Base-by-base conservation (phyloP, 1,284 basidiomycete species). In the Vanrija sp. region DNA sequence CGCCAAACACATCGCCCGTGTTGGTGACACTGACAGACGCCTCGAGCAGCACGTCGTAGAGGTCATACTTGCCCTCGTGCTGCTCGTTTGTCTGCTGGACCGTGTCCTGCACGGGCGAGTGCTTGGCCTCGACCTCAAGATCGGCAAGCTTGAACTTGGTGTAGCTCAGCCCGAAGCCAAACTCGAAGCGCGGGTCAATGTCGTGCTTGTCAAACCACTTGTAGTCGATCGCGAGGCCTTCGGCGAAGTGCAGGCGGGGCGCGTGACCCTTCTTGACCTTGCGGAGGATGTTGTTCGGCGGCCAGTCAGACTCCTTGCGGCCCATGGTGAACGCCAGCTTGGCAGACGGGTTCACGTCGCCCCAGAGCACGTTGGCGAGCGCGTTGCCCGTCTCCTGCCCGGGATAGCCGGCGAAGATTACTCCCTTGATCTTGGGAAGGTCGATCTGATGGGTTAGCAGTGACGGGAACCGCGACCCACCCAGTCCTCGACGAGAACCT, bases 321-420 rank as follows among this genome's bases (percentile, higher is more conserved):
- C 71, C 78, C 46, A 79, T 67, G 0, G 79, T 80, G 66, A 78
- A 81, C 0, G 79, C 78, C 1, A 80, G 66, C 64, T 72, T 72
- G 36, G 84, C 89, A 42, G 85, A 84, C 0, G 89, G 89, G 69
- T 89, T 90, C 52, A 84, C 82, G 64, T 83, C 83, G 35, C 89
- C 89, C 53, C 87, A 85, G 2, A 92, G 73, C 6, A 92, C 82
- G 60, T 89, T 86, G 2, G 84, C 86, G 48, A 92, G 85, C 15
- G 87, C 87, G 51, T 86, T 84, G 0, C 89, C 75, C 50, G 61
- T 74, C 67, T 68, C 69, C 54, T 71, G 68, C 1, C 65, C 89
- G 45, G 89, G 82, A 65, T 90, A 89, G 82, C 88, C 89, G 2
- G 86, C 81, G 61, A 89, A 87, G 8, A 92, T 75, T 47, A 91